Conservation (phyloP, 1,139 yeast genomes). For the Scheffersomyces segobiensis region DNA sequence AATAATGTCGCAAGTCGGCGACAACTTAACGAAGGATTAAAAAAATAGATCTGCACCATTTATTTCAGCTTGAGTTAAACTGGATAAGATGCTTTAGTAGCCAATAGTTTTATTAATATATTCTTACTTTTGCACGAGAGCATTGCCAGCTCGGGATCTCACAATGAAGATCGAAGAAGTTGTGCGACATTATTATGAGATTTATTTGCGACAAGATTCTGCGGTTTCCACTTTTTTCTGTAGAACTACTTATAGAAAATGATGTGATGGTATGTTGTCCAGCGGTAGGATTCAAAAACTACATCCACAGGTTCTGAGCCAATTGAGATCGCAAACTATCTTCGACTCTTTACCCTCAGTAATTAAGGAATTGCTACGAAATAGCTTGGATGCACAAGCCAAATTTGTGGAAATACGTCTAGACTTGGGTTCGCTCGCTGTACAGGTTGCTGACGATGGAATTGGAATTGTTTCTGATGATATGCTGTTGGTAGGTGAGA, state of each 20-base stretch:
- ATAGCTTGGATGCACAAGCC: constrained; percentile 76
- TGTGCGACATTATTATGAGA: not conserved
- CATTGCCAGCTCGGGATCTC: not conserved
- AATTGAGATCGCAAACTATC: constrained; percentile 2
- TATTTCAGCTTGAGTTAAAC: no score
- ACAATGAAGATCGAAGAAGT: not conserved
- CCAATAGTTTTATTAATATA: not conserved
- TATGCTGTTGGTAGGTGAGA: constrained; percentile 57
- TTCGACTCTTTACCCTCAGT: constrained; percentile 33
- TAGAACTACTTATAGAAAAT: not conserved
- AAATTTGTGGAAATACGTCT: constrained; percentile 60
- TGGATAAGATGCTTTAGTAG: no score
- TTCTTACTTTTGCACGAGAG: not conserved
- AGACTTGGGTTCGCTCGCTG: constrained; percentile 58
- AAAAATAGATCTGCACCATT: no score
- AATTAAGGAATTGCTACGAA: constrained; percentile 74
- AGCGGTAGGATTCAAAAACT: not conserved
- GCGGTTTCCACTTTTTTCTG: not conserved
- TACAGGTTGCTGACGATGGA: constrained; percentile 78
- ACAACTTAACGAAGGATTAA: no score
- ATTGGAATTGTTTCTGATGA: constrained; percentile 64
- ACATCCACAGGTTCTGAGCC: not conserved
- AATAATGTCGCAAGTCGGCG: no score
- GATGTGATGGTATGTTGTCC: not conserved
- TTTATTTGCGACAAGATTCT: not conserved